Conservation (phyloP, 345 rosid species). For the Nasturtium officinale region DNA sequence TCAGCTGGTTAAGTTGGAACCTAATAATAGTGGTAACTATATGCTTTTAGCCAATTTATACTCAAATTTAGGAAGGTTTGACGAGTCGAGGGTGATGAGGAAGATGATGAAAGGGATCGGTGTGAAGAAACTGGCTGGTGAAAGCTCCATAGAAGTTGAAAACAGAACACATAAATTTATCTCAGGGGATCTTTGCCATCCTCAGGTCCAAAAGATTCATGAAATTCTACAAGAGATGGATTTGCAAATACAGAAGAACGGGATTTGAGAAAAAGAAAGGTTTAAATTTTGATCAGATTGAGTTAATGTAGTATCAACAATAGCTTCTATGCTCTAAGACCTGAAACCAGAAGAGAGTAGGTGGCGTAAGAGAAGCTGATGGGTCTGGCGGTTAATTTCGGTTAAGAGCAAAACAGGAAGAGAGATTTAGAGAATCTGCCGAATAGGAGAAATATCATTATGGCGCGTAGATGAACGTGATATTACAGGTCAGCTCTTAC, state of each 20-base stretch:
- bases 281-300: neutral
- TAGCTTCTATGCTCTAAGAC: slow-evolving; percentile 4
- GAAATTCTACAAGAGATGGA: slow-evolving; percentile 48
- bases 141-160: slow-evolving; percentile 64
- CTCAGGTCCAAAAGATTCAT: slow-evolving; percentile 46
- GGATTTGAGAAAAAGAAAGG: neutral
- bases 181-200: slow-evolving; percentile 57
- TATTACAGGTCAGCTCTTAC: no score
- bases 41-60: slow-evolving; percentile 62
- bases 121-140: slow-evolving; percentile 61
- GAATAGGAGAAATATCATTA: neutral
- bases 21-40: slow-evolving; percentile 77
- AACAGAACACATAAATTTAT: slow-evolving; percentile 54
- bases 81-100: slow-evolving; percentile 58
- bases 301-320: neutral
- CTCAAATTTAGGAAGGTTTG: slow-evolving; percentile 66
- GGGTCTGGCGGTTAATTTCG: neutral
- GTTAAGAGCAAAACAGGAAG: neutral
- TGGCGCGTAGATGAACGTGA: slow-evolving; percentile 18
- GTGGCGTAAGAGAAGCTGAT: neutral
- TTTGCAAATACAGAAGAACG: slow-evolving; percentile 41
- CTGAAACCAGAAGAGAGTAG: neutral
- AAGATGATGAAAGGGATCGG: slow-evolving; percentile 64
- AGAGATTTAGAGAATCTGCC: slow-evolving; percentile 1
- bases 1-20: slow-evolving; percentile 63